A percentile compares a stretch with the other conserved stretches of the same genome.
Conservation (phyloP, 1,139 yeast genomes). For the Pichia norvegensis region DNA sequence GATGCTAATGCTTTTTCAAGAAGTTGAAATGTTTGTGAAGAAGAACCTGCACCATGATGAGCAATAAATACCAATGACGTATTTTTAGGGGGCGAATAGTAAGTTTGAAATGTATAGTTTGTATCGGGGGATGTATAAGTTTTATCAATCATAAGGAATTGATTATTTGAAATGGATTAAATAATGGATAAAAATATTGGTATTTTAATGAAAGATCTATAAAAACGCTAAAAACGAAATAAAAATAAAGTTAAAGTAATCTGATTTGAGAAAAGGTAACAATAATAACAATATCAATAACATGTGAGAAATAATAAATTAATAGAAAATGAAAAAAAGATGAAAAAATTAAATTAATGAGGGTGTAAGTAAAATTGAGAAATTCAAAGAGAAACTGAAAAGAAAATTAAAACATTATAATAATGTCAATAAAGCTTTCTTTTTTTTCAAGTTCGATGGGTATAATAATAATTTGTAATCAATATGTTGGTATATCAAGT, state of each 20-base stretch:
- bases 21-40: slow-evolving; percentile 67
- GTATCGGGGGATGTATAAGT: background rate
- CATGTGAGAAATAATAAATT: background rate
- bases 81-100: slow-evolving; percentile 47
- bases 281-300: background rate
- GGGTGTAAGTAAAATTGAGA: background rate
- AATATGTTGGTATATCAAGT: slow-evolving; percentile 12
- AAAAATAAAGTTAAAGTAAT: background rate
- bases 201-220: background rate
- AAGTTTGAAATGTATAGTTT: slow-evolving; percentile 42
- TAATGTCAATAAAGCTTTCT: background rate
- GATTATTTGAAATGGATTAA: background rate
- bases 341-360: background rate
- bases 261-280: background rate
- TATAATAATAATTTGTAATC: background rate
- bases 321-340: background rate
- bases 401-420: no score
- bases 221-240: background rate
- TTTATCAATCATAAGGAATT: background rate
- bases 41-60: slow-evolving; percentile 96
- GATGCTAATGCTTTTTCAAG: slow-evolving; percentile 27
- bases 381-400: background rate
- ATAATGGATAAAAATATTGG: background rate
- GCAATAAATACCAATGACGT: slow-evolving; percentile 54
- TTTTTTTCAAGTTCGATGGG: background rate